Percentiles rank a stretch among this genome's conserved stretches.
Conservation (phyloP, 2,329 filamentous ascomycete species). For the Aaosphaeria pasadenensis region DNA sequence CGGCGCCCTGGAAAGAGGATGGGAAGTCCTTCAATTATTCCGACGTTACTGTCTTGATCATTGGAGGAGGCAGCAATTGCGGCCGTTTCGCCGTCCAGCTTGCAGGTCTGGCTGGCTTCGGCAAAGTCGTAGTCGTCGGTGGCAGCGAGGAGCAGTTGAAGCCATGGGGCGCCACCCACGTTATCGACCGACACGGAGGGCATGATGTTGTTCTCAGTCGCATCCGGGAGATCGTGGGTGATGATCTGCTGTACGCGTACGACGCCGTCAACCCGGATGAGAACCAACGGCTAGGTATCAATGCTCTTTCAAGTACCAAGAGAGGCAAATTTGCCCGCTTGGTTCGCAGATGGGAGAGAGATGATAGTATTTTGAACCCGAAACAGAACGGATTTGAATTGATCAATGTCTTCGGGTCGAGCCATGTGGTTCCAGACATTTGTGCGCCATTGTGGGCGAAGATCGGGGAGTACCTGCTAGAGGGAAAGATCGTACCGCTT, state of each 20-base stretch:
- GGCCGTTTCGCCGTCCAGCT: conserved; percentile 35
- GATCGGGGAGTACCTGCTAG: conserved; percentile 25
- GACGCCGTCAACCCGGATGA: conserved; percentile 30
- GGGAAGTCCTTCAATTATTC: conserved; percentile 20
- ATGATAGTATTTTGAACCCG: conserved; percentile 21
- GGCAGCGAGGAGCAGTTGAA: conserved; percentile 31
- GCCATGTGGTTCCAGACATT: conserved; percentile 25
- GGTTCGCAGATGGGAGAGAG: conserved; percentile 13
- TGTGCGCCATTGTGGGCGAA: conserved; percentile 29
- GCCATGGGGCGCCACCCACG: conserved; percentile 39
- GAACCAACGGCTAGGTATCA: conserved; percentile 28
- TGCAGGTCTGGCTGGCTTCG: conserved; percentile 36
- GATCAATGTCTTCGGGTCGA: conserved; percentile 21
- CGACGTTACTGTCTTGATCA: conserved; percentile 21
- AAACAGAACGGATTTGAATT: conserved; percentile 35
- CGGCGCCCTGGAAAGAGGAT: conserved; percentile 20
- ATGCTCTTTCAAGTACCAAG: conserved; percentile 35
- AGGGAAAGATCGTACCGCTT: conserved; percentile 28
- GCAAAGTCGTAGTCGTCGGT: conserved; percentile 38
- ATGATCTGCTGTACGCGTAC: conserved; percentile 39
- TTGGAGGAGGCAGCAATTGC: conserved; percentile 36
- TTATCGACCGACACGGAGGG: conserved; percentile 39
- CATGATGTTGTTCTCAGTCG: conserved; percentile 27
- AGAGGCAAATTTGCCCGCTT: conserved; percentile 33
- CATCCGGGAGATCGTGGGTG: conserved; percentile 37